phyloP scores from a whole-genome alignment of 2,329 filamentous ascomycete species.

The Lithohypha guttulata region DNA sequence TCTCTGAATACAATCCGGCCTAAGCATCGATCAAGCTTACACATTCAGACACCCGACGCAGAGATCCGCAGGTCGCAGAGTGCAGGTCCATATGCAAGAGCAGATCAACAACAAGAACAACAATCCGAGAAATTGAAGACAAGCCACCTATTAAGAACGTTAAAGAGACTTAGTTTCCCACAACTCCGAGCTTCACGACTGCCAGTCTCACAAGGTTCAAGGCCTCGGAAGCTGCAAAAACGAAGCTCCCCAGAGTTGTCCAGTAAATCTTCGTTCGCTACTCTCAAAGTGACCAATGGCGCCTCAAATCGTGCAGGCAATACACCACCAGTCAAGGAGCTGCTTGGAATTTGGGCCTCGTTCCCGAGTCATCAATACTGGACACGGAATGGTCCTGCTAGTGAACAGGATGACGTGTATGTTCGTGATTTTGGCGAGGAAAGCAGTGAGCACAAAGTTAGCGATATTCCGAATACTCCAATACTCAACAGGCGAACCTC shows the following conservation, averaged over 20 bases:
- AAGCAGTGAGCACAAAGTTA: background rate
- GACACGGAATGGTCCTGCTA: conserved; percentile 17
- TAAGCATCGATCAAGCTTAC: background rate
- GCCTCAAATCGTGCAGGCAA: conserved; percentile 1
- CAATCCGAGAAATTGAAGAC: background rate
- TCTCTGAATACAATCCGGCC: background rate
- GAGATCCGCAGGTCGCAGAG: background rate
- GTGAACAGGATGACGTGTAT: conserved; percentile 14
- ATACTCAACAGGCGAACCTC: background rate
- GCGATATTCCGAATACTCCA: background rate
- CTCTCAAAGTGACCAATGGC: background rate
- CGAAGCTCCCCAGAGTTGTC: background rate
- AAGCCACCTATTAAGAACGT: background rate
- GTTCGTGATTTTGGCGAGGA: conserved; percentile 15
- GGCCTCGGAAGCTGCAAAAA: background rate
- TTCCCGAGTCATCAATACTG: conserved; percentile 20
- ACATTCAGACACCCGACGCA: background rate
- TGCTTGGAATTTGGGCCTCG: conserved; percentile 18
- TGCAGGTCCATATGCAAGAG: too few relatives aligned
- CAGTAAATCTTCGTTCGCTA: background rate
- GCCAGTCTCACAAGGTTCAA: background rate
- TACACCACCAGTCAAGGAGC: conserved; percentile 13
- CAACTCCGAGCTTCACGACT: background rate
- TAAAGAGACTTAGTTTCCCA: background rate
- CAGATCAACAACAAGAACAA: too few relatives aligned